A percentile compares a stretch with the other conserved stretches of the same genome.
Evolutionary conservation across 176 grass and related monocot species (phyloP).

Genomic region (Triticum urartu): DNA sequence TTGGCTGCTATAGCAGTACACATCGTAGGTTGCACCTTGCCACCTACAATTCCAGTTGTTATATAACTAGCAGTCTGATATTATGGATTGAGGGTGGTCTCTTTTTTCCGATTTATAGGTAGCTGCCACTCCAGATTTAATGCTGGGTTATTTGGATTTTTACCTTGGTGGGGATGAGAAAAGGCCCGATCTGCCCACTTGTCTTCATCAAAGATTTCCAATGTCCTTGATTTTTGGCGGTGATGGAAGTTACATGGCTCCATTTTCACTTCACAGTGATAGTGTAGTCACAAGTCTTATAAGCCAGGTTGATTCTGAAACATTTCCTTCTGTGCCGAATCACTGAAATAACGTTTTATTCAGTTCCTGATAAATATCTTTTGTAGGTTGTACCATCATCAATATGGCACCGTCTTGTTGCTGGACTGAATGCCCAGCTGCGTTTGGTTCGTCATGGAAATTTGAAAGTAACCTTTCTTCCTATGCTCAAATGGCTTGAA

Average conservation of each 20-base stretch:
- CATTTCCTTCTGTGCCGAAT: slow-evolving; percentile 24
- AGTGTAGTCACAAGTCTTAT: slow-evolving; percentile 87
- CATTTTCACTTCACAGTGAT: slow-evolving; percentile 95
- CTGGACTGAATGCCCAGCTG: slow-evolving; percentile 85
- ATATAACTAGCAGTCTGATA: slow-evolving; percentile 21
- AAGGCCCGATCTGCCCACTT: slow-evolving; percentile 76
- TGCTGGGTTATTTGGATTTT: slow-evolving; percentile 96
- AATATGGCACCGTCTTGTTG: slow-evolving; percentile 94
- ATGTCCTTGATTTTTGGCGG: slow-evolving; percentile 89
- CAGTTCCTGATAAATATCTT: slow-evolving; percentile 22
- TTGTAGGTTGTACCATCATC: slow-evolving; percentile 70
- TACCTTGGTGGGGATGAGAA: slow-evolving; percentile 97
- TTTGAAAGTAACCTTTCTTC: slow-evolving; percentile 58
- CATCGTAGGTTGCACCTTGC: not conserved
- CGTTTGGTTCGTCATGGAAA: slow-evolving; percentile 75
- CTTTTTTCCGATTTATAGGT: slow-evolving; percentile 51
- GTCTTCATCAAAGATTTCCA: slow-evolving; percentile 91
- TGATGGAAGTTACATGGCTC: slow-evolving; percentile 95
- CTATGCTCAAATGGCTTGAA: slow-evolving; percentile 78
- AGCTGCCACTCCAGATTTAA: slow-evolving; percentile 85
- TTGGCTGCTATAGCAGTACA: not conserved
- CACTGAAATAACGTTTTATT: slow-evolving; percentile 6
- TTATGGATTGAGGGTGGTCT: slow-evolving; percentile 21
- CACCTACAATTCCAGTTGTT: not conserved
- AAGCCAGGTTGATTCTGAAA: slow-evolving; percentile 64